Conservation (phyloP, 2,329 filamentous ascomycete genomes). For the Whalleya microplaca region DNA sequence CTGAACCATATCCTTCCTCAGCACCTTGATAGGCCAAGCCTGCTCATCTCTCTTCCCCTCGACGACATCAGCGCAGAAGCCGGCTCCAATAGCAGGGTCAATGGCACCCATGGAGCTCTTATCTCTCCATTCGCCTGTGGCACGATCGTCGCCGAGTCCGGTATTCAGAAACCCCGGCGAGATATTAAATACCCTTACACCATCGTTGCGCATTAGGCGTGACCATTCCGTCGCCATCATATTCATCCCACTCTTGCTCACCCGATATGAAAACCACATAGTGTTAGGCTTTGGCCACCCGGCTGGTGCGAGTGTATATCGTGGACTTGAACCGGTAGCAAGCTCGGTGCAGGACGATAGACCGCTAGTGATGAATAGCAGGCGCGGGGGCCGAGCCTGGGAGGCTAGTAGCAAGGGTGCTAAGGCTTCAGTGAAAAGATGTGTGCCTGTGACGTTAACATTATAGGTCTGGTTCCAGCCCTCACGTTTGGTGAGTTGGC, state of each 20-base stretch:
- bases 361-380: slow-evolving; percentile 53
- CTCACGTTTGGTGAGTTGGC: slow-evolving; percentile 40
- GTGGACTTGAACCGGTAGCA: slow-evolving; percentile 25
- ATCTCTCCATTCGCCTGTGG: neutral
- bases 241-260: slow-evolving; percentile 49
- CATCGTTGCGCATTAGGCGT: slow-evolving; percentile 42
- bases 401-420: slow-evolving; percentile 49
- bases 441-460: slow-evolving; percentile 47
- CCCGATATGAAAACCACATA: slow-evolving; percentile 40
- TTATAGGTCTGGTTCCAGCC: slow-evolving; percentile 46
- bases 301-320: slow-evolving; percentile 7
- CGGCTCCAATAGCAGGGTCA: slow-evolving; percentile 35
- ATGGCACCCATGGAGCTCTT: slow-evolving; percentile 30
- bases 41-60: slow-evolving; percentile 41
- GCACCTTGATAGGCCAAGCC: slow-evolving; percentile 32
- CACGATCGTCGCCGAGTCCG: slow-evolving; percentile 13
- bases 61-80: slow-evolving; percentile 38
- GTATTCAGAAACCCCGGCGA: slow-evolving; percentile 32
- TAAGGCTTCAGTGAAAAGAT: slow-evolving; percentile 40
- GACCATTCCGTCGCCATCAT: slow-evolving; percentile 54
- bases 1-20: slow-evolving; percentile 20
- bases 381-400: slow-evolving; percentile 43
- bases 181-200: slow-evolving; percentile 49
- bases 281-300: slow-evolving; percentile 46
- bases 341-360: slow-evolving; percentile 40